Evolutionary conservation across 1,139 yeast species (phyloP), one percentile per base, ranked within the genome.

Genomic region (Tardiomyces blankii): DNA sequence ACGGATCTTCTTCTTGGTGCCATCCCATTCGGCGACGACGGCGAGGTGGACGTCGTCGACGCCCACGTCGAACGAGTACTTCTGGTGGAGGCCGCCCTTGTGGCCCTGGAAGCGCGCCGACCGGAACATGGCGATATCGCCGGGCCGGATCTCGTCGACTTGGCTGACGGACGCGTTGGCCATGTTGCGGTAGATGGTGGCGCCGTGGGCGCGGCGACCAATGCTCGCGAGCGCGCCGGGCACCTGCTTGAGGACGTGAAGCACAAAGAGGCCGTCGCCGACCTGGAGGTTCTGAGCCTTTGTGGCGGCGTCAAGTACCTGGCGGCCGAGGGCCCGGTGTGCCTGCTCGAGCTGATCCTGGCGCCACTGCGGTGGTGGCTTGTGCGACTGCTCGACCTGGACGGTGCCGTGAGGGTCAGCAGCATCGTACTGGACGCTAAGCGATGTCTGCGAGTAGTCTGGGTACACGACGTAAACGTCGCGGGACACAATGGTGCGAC

Each of bases 111-210:
- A 88, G 50, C 74, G 75, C 9, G 88, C 95, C 49, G 78, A 77
- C 55, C 81, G 77, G 52, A 87, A 75, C 50, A 87, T 82, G 42
- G 87, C 66, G 16, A 91, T 71, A 61, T 91, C 97, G 48, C 98
- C 98, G 0, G 93, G 80, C 44, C 75, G 73, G 48, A 87, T 75
- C 42, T 79, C 85, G 46, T 80, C 91, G 30, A 68, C 56, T 53
- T 75, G 77, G 18, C 73, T 69, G 13, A 79, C 75, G 39, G 79
- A 79, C 43, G 75, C 70, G 55, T 77, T 78, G 56, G 75, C 78
- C 49, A 75, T 63, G 59, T 80, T 80, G 55, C 72, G 69, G 63
- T 83, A 86, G 42, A 89, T 70, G 2, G 80, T 70, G 0, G 78
- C 82, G 39, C 97, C 97, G 62, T 67, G 85, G 0, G 87, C 74